Conservation (phyloP, 345 rosid genomes). For the Microthlaspi erraticum region DNA sequence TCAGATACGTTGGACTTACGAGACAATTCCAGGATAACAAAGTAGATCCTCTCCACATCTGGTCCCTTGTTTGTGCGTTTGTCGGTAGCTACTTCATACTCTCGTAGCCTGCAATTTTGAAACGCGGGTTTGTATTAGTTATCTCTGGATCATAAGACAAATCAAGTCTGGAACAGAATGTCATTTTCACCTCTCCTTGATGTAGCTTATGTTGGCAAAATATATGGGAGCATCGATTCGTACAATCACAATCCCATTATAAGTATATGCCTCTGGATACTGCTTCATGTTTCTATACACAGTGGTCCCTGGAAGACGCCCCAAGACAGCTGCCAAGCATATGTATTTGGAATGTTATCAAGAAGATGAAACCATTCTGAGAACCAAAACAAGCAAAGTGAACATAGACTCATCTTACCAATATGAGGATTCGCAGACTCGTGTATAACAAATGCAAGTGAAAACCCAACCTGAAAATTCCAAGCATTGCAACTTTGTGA, state of each 20-base stretch:
- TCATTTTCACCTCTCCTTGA: slow-evolving; percentile 75
- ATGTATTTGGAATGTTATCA: slow-evolving; percentile 22
- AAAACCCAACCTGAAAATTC: slow-evolving; percentile 75
- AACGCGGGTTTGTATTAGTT: slow-evolving; percentile 9
- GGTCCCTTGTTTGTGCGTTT: slow-evolving; percentile 71
- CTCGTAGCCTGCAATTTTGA: slow-evolving; percentile 65
- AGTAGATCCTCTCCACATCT: slow-evolving; percentile 73
- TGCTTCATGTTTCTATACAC: slow-evolving; percentile 86
- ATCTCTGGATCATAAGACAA: slow-evolving; percentile 16
- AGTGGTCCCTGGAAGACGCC: slow-evolving; percentile 98
- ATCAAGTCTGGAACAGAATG: neutral
- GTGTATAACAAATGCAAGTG: slow-evolving; percentile 96
- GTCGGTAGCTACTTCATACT: slow-evolving; percentile 79
- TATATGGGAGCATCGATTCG: slow-evolving; percentile 96
- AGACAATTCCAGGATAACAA: slow-evolving; percentile 88
- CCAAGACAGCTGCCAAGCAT: slow-evolving; percentile 78
- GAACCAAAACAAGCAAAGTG: slow-evolving; percentile 4
- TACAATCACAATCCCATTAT: slow-evolving; percentile 89
- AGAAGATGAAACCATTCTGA: slow-evolving; percentile 6
- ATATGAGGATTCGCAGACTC: slow-evolving; percentile 99
- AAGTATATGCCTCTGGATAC: slow-evolving; percentile 94
- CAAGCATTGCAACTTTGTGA: slow-evolving; percentile 32
- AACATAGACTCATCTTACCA: slow-evolving; percentile 55
- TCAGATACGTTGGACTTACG: slow-evolving; percentile 60
- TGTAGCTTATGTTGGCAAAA: slow-evolving; percentile 91